Conservation (phyloP, 179 eudicot genomes). For the Gypsophila paniculata region DNA sequence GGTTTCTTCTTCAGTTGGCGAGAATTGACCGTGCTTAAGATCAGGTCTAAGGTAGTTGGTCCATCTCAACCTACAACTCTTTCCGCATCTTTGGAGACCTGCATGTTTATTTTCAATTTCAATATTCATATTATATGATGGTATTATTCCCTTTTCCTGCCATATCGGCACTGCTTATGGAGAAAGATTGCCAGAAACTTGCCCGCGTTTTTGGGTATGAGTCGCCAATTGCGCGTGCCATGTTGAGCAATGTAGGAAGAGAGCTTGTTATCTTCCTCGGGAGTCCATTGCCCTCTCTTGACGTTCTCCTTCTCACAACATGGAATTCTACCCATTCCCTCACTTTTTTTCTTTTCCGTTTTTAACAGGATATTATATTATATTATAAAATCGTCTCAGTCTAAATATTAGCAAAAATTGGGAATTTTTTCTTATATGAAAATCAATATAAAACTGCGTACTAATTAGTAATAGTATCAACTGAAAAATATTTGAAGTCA, state of each 20-base stretch:
- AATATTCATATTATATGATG: background rate
- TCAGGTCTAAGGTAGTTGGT: constrained; percentile 93
- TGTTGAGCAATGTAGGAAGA: constrained; percentile 89
- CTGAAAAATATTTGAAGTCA: background rate
- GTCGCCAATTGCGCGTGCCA: constrained; percentile 91
- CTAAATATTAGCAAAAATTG: background rate
- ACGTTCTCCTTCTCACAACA: constrained; percentile 58
- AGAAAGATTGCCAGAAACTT: constrained; percentile 1
- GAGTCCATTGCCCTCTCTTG: constrained; percentile 87
- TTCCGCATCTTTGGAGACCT: constrained; percentile 92
- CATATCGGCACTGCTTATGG: too few relatives aligned
- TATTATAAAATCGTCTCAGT: background rate
- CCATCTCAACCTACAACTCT: constrained; percentile 96
- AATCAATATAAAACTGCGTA: background rate
- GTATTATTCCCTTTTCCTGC: background rate
- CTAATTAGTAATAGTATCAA: constrained; percentile 10
- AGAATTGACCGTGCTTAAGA: constrained; percentile 80
- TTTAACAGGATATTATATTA: background rate
- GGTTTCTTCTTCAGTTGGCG: constrained; percentile 77
- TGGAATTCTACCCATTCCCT: constrained; percentile 71
- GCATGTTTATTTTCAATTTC: background rate
- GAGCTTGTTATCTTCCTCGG: constrained; percentile 92
- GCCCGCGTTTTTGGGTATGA: constrained; percentile 92
- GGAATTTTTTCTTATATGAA: background rate
- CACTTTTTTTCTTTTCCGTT: background rate